Evolutionary conservation across 139 green algal genomes (phyloP), one percentile per base, ranked within the genome.

Genomic region (Coelastrella sp.): DNA sequence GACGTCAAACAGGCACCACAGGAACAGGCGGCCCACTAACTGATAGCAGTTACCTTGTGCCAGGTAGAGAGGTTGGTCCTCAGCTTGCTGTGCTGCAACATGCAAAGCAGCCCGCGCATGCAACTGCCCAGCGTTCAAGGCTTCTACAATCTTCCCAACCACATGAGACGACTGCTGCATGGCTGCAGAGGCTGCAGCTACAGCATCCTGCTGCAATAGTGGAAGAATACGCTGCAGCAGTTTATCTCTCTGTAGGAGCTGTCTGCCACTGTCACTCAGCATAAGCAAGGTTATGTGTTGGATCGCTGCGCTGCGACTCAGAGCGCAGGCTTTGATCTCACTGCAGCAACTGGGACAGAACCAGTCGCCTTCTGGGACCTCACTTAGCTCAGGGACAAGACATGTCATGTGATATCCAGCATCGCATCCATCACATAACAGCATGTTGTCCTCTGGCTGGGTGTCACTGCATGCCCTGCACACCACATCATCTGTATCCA

Each of bases 391-490:
- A 8, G 89, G 87, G 35, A 45, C 35, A 34, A 92, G 60, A 76
- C 89, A 92, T 43, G 45, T 64, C 37, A 77, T 94, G 85, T 94
- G 90, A 80, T 85, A 92, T 37, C 69, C 87, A 0, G 19, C 68
- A 35, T 92, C 87, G 59, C 90, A 94, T 45, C 90, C 90, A 51
- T 94, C 90, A 79, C 90, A 94, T 43, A 94, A 76, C 53, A 94
- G 82, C 82, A 94, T 66, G 37, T 40, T 90, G 34, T 90, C 60
- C 3, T 80, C 83, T 15, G 85, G 88, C 62, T 89, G 25, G 0
- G 59, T 41, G 3, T 73, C 8, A n/a, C 81, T 85, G 59, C 86
- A 91, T 21, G 83, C 60, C 7, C 27, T n/a, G 68, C 82, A 82
- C 17, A n/a, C 4, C 7, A 90, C 57, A 38, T 57, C 68, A 23